Evolutionary conservation across 148 eudicot genomes (phyloP).

Genomic region (Chenopodium suecicum): DNA sequence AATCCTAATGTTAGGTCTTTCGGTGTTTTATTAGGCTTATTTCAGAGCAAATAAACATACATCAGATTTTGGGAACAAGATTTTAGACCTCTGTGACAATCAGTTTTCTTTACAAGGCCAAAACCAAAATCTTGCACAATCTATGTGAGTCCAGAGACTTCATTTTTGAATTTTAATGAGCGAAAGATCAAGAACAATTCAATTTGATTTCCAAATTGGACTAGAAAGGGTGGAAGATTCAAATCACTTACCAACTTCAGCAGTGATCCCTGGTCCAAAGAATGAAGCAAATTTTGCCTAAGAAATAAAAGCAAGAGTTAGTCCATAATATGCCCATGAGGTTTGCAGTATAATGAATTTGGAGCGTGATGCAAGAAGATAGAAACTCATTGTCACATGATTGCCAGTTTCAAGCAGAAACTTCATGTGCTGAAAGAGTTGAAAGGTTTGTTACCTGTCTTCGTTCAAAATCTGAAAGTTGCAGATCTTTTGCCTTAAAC

Average conservation of each 20-base stretch:
- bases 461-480: conserved; percentile 81
- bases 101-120: neutral
- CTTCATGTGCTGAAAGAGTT: neutral
- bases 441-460: conserved; percentile 62
- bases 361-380: neutral
- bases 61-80: neutral
- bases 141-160: neutral
- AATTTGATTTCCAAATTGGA: neutral
- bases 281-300: conserved; percentile 93
- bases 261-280: conserved; percentile 92
- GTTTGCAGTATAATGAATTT: neutral
- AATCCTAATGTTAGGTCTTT: neutral
- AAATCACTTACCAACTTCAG: conserved; percentile 72
- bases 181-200: neutral
- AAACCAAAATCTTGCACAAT: neutral
- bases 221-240: neutral
- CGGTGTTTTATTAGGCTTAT: neutral
- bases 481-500: conserved; percentile 75
- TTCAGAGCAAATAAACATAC: neutral
- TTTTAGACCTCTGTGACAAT: neutral
- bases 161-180: neutral
- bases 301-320: conserved; percentile 20
- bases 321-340: neutral
- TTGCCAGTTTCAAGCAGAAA: neutral
- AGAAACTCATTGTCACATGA: neutral